Evolutionary conservation across 2,329 filamentous ascomycete species (phyloP).

Genomic region (Fusarium lateritium): DNA sequence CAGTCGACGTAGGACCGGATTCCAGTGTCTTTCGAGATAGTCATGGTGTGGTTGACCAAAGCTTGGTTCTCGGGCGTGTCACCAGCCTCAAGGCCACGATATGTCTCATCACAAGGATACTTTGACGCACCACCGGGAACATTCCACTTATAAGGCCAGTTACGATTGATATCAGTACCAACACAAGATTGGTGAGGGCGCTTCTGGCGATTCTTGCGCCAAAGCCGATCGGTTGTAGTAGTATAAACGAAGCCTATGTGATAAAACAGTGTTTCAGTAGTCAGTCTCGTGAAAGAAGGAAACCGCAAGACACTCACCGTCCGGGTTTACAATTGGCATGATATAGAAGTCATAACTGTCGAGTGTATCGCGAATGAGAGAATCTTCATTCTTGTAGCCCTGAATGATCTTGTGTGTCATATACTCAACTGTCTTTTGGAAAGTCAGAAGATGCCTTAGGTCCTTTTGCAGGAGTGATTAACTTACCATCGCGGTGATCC

Average conservation of each 20-base stretch:
- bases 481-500: conserved; percentile 68
- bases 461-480: accelerated
- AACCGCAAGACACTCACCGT: conserved; percentile 57
- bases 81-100: conserved; percentile 59
- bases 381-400: conserved; percentile 38
- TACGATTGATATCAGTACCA: conserved; percentile 72
- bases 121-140: conserved; percentile 65
- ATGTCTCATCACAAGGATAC: conserved; percentile 66
- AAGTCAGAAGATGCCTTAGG: neutral
- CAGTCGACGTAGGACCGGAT: conserved; percentile 76
- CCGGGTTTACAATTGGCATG: conserved; percentile 73
- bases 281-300: accelerated
- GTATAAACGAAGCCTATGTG: conserved; percentile 64
- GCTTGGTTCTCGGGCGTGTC: conserved; percentile 66
- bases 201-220: conserved; percentile 72
- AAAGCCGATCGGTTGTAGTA: conserved; percentile 66
- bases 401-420: conserved; percentile 42
- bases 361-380: conserved; percentile 52
- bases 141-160: conserved; percentile 71
- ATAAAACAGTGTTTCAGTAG: accelerated
- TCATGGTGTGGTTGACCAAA: conserved; percentile 56
- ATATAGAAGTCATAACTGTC: conserved; percentile 78
- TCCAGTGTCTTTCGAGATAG: conserved; percentile 56
- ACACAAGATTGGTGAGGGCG: conserved; percentile 59
- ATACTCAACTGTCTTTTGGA: conserved; percentile 41